Percentiles rank a stretch among this genome's conserved stretches.
Conservation (phyloP, 176 grass and related monocot genomes). For the Avena eriantha region DNA sequence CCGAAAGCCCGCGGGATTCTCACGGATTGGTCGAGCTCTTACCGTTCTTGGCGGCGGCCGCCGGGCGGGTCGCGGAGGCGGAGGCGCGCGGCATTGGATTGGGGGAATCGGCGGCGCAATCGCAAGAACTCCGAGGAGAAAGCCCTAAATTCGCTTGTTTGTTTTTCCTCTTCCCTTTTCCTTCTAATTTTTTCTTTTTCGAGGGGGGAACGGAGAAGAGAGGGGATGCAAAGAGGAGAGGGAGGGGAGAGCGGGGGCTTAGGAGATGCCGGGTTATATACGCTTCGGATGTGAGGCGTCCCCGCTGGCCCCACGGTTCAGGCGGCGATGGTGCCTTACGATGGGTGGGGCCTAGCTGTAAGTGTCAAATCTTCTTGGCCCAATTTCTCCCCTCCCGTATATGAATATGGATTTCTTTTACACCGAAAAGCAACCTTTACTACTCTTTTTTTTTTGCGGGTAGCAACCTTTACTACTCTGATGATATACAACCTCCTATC, state of each 20-base stretch:
- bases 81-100: constrained; percentile 51
- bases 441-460: too few relatives aligned
- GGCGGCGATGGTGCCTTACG: not conserved
- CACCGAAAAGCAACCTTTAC: too few relatives aligned
- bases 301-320: constrained; percentile 36
- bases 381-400: not conserved
- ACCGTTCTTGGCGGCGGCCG: constrained; percentile 43
- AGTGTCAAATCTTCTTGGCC: not conserved
- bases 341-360: not conserved
- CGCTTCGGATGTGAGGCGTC: constrained; percentile 44
- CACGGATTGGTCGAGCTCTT: constrained; percentile 7
- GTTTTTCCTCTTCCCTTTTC: not conserved
- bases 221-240: not conserved
- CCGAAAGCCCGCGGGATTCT: constrained; percentile 12
- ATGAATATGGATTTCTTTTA: too few relatives aligned
- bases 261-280: constrained; percentile 41
- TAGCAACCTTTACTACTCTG: too few relatives aligned
- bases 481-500: too few relatives aligned
- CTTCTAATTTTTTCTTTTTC: not conserved
- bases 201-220: not conserved
- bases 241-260: not conserved
- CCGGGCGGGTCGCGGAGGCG: not conserved
- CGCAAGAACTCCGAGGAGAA: constrained; percentile 18
- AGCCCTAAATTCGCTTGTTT: constrained; percentile 39
- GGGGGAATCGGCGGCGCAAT: constrained; percentile 37